Evolutionary conservation across 148 eudicot species (phyloP).

Genomic region (Mesembryanthemum crystallinum): DNA sequence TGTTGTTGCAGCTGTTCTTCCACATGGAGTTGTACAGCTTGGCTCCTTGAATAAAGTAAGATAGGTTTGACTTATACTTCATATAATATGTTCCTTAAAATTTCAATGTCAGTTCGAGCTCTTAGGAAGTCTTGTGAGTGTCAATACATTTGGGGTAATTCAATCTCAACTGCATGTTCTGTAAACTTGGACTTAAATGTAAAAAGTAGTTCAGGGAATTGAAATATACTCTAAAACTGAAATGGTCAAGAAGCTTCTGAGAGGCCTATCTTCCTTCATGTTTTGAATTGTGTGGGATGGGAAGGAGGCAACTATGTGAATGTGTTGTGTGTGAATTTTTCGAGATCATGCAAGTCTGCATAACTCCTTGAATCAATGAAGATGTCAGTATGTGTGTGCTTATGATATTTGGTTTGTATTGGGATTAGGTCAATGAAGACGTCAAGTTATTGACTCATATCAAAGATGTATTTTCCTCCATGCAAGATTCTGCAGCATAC

Average conservation of each 20-base stretch:
- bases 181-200: not conserved
- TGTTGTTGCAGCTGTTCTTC: conserved; percentile 61
- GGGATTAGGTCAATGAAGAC: conserved; percentile 55
- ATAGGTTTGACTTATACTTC: not conserved
- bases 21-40: conserved; percentile 74
- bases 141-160: not conserved
- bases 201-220: not conserved
- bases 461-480: conserved; percentile 45
- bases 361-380: too few relatives aligned
- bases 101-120: not conserved
- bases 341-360: not conserved
- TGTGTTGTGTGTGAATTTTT: not conserved
- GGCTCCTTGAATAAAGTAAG: conserved; percentile 79
- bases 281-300: not conserved
- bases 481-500: conserved; percentile 38
- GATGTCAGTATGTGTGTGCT: too few relatives aligned
- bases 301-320: not conserved
- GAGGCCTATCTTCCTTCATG: not conserved
- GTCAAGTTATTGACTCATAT: conserved; percentile 57
- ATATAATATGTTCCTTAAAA: not conserved
- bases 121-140: not conserved
- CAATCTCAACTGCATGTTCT: not conserved
- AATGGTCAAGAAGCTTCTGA: conserved; percentile 1
- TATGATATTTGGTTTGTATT: not conserved
- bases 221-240: not conserved